Evolutionary conservation across 768 basidiomycete genomes (phyloP).

Genomic region (Trametes maxima): DNA sequence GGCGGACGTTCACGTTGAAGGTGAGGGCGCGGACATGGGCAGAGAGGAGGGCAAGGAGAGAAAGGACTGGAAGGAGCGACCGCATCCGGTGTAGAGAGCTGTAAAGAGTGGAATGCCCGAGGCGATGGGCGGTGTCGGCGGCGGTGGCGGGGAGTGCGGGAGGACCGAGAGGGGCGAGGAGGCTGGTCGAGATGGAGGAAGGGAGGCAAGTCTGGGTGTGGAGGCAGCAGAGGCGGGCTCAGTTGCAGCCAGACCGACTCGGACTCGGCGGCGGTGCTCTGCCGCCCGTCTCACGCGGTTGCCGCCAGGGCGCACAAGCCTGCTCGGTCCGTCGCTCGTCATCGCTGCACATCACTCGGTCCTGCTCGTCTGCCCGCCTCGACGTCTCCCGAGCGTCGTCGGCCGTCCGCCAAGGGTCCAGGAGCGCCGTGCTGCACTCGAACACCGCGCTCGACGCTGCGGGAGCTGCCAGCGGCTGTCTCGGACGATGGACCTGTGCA

Average conservation of each 20-base stretch:
- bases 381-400: background rate
- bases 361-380: background rate
- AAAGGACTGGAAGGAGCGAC: conserved; percentile 24
- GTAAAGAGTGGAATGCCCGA: conserved; percentile 27
- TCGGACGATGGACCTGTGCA: conserved; percentile 6
- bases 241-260: too few relatives aligned
- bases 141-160: background rate
- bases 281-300: background rate
- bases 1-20: conserved; percentile 36
- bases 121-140: conserved; percentile 6
- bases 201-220: background rate
- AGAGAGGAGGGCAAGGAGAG: conserved; percentile 22
- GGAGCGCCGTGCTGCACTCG: background rate
- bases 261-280: background rate
- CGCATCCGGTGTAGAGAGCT: conserved; percentile 24
- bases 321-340: background rate
- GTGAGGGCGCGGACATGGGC: conserved; percentile 34
- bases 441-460: background rate
- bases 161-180: background rate
- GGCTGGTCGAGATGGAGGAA: background rate
- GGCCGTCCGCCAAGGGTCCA: background rate
- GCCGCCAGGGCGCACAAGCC: background rate
- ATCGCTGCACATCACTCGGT: background rate
- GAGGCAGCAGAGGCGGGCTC: background rate
- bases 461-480: background rate